phyloP scores from a whole-genome alignment of 2,329 filamentous ascomycete species.

The Pseudocercospora crystallina region DNA sequence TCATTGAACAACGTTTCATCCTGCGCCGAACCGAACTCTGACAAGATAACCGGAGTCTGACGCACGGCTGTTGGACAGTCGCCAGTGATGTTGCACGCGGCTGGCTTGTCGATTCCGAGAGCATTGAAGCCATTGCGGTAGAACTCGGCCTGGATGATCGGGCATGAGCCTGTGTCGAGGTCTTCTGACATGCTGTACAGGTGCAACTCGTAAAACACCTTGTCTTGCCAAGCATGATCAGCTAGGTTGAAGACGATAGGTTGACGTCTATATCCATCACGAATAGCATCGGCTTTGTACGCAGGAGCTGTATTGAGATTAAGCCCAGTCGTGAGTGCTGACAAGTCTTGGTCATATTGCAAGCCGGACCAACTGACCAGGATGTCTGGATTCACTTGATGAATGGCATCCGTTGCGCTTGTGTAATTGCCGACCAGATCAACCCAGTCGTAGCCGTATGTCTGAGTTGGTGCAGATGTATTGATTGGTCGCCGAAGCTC shows the following conservation, averaged over 20 bases:
- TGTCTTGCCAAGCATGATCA: conserved; percentile 49
- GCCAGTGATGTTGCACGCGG: conserved; percentile 37
- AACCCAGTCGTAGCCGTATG: conserved; percentile 27
- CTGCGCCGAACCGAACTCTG: conserved; percentile 40
- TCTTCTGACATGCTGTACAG: conserved; percentile 41
- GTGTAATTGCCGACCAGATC: conserved; percentile 28
- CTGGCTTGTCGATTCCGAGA: conserved; percentile 37
- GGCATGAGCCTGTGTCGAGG: conserved; percentile 46
- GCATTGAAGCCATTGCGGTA: conserved; percentile 55
- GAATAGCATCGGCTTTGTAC: conserved; percentile 42
- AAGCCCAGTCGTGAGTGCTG: conserved; percentile 34
- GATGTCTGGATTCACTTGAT: conserved; percentile 26
- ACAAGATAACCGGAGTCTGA: conserved; percentile 39
- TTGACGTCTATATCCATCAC: conserved; percentile 45
- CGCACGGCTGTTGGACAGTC: conserved; percentile 37
- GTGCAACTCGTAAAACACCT: conserved; percentile 50
- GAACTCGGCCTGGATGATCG: conserved; percentile 49
- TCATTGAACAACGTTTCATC: conserved; percentile 44
- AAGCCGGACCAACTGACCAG: conserved; percentile 28
- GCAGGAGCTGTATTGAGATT: conserved; percentile 40
- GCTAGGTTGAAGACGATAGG: conserved; percentile 50
- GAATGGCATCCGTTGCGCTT: conserved; percentile 26
- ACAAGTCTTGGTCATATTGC: conserved; percentile 29
- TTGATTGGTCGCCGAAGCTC: conserved; percentile 27
- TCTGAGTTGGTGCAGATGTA: conserved; percentile 18